Conservation (phyloP, 129 eudicot species). For the Heracleum sosnowskyi region DNA sequence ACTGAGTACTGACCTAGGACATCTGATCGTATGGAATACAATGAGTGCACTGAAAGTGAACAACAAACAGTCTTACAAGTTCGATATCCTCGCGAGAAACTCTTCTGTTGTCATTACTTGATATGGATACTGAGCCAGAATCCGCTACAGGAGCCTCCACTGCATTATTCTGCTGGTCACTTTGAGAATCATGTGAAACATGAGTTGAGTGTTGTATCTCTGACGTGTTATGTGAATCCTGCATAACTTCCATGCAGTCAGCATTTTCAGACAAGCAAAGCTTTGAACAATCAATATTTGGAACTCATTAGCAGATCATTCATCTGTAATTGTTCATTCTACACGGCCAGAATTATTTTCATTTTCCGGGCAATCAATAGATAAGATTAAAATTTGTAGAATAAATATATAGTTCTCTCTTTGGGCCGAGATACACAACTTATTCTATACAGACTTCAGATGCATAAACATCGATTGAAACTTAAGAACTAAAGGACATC, state of each 20-base stretch:
- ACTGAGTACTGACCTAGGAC: background rate
- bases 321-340: background rate
- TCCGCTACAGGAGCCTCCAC: slow-evolving; percentile 67
- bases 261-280: background rate
- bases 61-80: slow-evolving; percentile 56
- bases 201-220: slow-evolving; percentile 50
- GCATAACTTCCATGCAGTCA: slow-evolving; percentile 21
- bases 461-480: background rate
- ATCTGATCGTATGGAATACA: background rate
- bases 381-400: background rate
- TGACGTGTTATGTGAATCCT: slow-evolving; percentile 60
- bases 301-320: background rate
- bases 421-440: background rate
- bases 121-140: slow-evolving; percentile 80
- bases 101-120: slow-evolving; percentile 81
- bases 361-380: background rate
- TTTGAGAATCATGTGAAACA: slow-evolving; percentile 73
- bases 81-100: slow-evolving; percentile 95
- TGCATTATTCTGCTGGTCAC: slow-evolving; percentile 64
- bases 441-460: background rate
- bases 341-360: background rate
- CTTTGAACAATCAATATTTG: background rate
- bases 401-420: background rate
- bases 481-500: background rate
- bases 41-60: background rate